Percentiles rank a stretch among this genome's conserved stretches.
Conservation (phyloP, 805 yeast species). For the Teunomyces atbi region DNA sequence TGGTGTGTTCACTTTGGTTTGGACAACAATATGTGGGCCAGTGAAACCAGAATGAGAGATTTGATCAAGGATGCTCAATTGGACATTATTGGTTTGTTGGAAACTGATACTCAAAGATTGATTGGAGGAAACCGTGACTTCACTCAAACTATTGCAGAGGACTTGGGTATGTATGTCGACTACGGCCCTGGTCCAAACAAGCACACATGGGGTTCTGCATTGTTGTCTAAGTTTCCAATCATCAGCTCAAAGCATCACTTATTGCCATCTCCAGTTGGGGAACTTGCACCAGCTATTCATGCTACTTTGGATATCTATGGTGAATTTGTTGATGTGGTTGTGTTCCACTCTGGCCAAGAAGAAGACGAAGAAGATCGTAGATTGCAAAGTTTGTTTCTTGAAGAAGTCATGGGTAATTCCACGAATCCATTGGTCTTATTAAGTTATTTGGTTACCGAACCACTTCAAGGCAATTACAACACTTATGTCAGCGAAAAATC, state of each 20-base stretch:
- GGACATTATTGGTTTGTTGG: constrained; percentile 87
- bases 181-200: constrained; percentile 97
- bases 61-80: constrained; percentile 81
- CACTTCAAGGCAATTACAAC: constrained; percentile 85
- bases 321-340: constrained; percentile 83
- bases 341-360: constrained; percentile 97
- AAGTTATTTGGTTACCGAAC: constrained; percentile 88
- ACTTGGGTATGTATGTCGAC: constrained; percentile 90
- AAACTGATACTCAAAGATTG: constrained; percentile 89
- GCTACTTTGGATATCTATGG: constrained; percentile 94
- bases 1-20: constrained; percentile 98
- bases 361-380: constrained; percentile 94
- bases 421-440: constrained; percentile 80
- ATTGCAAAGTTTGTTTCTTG: constrained; percentile 73
- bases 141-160: constrained; percentile 88
- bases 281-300: constrained; percentile 95
- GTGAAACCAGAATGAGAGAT: constrained; percentile 85
- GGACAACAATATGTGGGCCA: constrained; percentile 98
- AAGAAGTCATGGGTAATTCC: constrained; percentile 78
- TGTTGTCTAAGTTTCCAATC: constrained; percentile 92
- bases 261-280: constrained; percentile 96
- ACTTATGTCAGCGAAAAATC: constrained; percentile 81
- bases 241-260: constrained; percentile 85
- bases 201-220: constrained; percentile 97
- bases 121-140: constrained; percentile 95